Conservation (phyloP, 176 grass and related monocot species). For the Paspalum vaginatum region DNA sequence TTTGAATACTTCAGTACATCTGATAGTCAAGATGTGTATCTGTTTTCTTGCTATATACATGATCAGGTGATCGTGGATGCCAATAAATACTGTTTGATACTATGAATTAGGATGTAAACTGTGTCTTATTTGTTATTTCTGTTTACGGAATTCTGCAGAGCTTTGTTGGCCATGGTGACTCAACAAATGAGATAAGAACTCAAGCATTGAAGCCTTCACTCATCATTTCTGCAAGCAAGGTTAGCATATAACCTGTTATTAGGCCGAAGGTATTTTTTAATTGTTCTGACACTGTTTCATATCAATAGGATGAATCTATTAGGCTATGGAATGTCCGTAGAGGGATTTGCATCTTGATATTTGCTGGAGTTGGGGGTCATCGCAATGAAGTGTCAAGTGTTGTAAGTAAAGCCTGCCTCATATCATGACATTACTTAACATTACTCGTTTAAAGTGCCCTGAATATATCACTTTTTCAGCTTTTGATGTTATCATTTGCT, state of each 20-base stretch:
- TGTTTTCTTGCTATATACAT: neutral
- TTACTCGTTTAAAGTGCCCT: conserved; percentile 17
- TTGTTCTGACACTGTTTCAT: conserved; percentile 34
- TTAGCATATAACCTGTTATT: conserved; percentile 29
- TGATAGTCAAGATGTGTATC: neutral
- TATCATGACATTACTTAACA: conserved; percentile 19
- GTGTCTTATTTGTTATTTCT: conserved; percentile 29
- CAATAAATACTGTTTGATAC: conserved; percentile 18
- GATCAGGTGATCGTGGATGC: neutral
- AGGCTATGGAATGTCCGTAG: conserved; percentile 97
- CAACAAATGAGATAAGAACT: conserved; percentile 92
- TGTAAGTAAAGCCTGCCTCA: conserved; percentile 60
- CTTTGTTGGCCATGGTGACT: conserved; percentile 96
- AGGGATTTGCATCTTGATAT: conserved; percentile 92
- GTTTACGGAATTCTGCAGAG: conserved; percentile 52
- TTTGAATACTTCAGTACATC: neutral
- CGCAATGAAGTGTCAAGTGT: conserved; percentile 96
- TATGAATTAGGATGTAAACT: neutral
- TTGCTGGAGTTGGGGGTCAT: conserved; percentile 91
- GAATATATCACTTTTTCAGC: neutral
- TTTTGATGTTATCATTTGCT: conserved; percentile 4
- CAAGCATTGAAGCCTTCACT: conserved; percentile 92
- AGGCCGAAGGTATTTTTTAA: conserved; percentile 17
- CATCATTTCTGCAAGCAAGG: conserved; percentile 97
- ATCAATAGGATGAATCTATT: conserved; percentile 89